Base-by-base conservation (phyloP, 1,139 yeast genomes). In the Scheffersomyces parashehatae region DNA sequence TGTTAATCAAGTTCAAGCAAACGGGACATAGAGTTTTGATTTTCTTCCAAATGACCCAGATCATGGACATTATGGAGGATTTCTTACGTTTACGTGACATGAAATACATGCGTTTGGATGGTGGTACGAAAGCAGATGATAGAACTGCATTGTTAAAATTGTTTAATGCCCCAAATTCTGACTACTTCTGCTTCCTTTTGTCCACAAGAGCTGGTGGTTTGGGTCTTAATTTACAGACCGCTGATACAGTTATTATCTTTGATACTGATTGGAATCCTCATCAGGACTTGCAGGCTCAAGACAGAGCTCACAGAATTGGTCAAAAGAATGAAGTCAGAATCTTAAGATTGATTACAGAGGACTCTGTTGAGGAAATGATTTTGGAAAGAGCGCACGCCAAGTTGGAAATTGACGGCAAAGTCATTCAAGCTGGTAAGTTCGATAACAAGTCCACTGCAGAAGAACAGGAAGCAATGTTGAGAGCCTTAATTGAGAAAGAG, bases 231-330 rank as follows among this genome's bases (percentile, higher is more conserved):
- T 77, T 86, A 53, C 95, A 88, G 65, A 83, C 95, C 10, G 96
- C 96, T 5, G 96, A 88, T 66, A 87, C 95, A 0, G 95, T 88
- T 39, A 84, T 88, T 52, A 87, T 88, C 47, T 87, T 87, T 58
- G 96, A 88, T 61, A 85, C 95, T 6, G 96, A 88, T 73, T 87
- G 95, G 93, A 88, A 88, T 61, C 96, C 96, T 3, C 95, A 88
- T 69, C 96, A 88, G 64, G 95, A 88, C 79, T 77, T 88, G 58
- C 96, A 88, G 65, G 95, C 95, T 6, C 93, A 87, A 65, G 95
- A 88, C 63, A 80, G 96, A 70, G 95, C 95, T 0, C 95, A 88
- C 68, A 79, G 96, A 72, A 87, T 88, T 65, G 96, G 95, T 37
- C 95, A 88, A 62, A 87, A 87, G 71, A 86, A 87, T 59, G 95